Conservation (phyloP, 139 green algal species). For the Klebsormidium nitens region DNA sequence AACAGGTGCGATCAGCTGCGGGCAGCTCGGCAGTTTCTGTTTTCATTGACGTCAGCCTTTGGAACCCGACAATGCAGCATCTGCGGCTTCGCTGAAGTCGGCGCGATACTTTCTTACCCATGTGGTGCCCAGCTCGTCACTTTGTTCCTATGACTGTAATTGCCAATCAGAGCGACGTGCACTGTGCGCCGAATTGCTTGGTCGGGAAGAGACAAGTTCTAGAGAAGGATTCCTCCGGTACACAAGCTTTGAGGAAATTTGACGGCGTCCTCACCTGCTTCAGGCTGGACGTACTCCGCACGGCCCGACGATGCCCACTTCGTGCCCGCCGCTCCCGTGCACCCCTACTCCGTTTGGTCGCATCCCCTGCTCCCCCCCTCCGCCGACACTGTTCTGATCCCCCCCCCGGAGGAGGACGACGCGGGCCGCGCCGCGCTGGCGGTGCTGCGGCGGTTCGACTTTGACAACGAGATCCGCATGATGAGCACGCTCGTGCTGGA, state of each 20-base stretch:
- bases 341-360: constrained; percentile 5
- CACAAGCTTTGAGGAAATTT: too few relatives aligned
- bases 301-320: neutral
- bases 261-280: neutral
- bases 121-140: too few relatives aligned
- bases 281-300: constrained; percentile 10
- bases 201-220: too few relatives aligned
- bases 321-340: neutral
- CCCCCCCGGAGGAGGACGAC: constrained; percentile 3
- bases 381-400: constrained; percentile 1
- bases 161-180: too few relatives aligned
- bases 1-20: constrained; percentile 16
- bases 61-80: too few relatives aligned
- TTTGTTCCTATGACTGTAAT: too few relatives aligned
- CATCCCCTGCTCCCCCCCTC: neutral
- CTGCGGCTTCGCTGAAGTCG: too few relatives aligned
- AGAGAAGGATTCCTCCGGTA: too few relatives aligned
- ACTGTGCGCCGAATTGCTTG: too few relatives aligned
- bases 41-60: too few relatives aligned
- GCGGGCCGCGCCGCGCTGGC: constrained; percentile 3
- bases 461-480: constrained; percentile 15
- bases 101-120: too few relatives aligned
- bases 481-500: constrained; percentile 15
- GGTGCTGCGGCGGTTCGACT: constrained; percentile 26
- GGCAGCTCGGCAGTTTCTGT: too few relatives aligned